A percentile compares a stretch with the other conserved stretches of the same genome.
Evolutionary conservation across 352 stramenopile species (phyloP).

Genomic region (Chrysophaeum taylorii): DNA sequence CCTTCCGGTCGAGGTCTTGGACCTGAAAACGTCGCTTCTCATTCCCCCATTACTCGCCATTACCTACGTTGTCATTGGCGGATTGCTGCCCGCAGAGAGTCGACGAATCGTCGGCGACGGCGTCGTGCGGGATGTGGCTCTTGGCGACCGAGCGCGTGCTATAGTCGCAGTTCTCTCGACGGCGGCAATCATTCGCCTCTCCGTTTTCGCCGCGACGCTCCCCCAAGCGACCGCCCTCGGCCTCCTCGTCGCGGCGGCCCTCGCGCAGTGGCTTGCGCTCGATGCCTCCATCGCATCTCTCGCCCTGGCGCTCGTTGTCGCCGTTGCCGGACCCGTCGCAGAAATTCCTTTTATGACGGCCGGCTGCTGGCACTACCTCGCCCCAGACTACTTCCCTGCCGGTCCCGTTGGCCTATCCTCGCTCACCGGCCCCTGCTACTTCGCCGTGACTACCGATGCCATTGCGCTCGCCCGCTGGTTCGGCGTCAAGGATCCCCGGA

Average conservation of each 20-base stretch:
- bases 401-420: slow-evolving; percentile 37
- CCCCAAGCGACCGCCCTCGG: background rate
- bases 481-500: no score
- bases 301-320: background rate
- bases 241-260: background rate
- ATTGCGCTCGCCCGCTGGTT: slow-evolving; percentile 50
- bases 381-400: background rate
- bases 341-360: background rate
- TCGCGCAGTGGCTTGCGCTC: background rate
- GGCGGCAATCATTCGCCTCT: background rate
- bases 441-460: slow-evolving; percentile 54
- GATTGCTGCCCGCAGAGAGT: slow-evolving; percentile 34
- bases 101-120: background rate
- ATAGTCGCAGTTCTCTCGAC: background rate
- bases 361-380: slow-evolving; percentile 5
- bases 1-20: slow-evolving; percentile 31
- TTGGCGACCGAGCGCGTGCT: background rate
- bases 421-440: slow-evolving; percentile 55
- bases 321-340: background rate
- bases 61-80: slow-evolving; percentile 50
- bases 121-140: background rate
- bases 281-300: background rate
- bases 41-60: slow-evolving; percentile 48
- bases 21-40: slow-evolving; percentile 16
- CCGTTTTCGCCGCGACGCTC: background rate